Evolutionary conservation across 768 basidiomycete genomes (phyloP), one percentile per base, ranked within the genome.

Genomic region (Astraeus odoratus): DNA sequence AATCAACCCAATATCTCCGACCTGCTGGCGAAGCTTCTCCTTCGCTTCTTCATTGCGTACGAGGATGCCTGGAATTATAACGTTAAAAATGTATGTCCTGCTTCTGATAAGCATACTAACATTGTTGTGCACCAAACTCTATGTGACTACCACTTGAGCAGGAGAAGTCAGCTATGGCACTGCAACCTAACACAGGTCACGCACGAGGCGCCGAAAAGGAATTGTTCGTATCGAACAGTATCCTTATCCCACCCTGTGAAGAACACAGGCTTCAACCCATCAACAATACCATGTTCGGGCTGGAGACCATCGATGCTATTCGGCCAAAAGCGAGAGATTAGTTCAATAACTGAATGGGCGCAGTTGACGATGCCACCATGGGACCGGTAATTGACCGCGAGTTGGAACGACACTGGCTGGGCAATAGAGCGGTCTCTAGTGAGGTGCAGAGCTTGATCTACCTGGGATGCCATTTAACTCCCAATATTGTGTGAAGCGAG

Each of bases 341-440:
- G 59, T n/a, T 78, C 72, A 4, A 87, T 73, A 20, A 86, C 63
- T 0, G 74, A 75, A 42, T 79, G 75, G 0, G 85, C 85, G 51
- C 80, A 83, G 37, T 80, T 69, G n/a, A 87, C 78, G 34, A 87
- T 86, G 2, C 86, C 86, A 0, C 73, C 74, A 53, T 86, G 82
- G 0, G 82, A 85, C 5, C 85, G 75, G 52, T 83, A 86, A 54
- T 87, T 87, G 39, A 73, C 64, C 0, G 72, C 61, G 1, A 88
- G 68, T 49, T 81, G 76, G 54, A 86, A 86, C 0, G 68, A 65
- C 31, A 46, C 50, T 3, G 68, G 72, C 1, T 58, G 50, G 8
- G 44, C 42, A 24, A 61, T 48, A 4, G 52, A 31, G 1, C 51
- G 50, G 34, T 52, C 43, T 3, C 43, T 31, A 31, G 27, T 29